Evolutionary conservation across 805 yeast species (phyloP).

Genomic region (Clavispora santaluciae): DNA sequence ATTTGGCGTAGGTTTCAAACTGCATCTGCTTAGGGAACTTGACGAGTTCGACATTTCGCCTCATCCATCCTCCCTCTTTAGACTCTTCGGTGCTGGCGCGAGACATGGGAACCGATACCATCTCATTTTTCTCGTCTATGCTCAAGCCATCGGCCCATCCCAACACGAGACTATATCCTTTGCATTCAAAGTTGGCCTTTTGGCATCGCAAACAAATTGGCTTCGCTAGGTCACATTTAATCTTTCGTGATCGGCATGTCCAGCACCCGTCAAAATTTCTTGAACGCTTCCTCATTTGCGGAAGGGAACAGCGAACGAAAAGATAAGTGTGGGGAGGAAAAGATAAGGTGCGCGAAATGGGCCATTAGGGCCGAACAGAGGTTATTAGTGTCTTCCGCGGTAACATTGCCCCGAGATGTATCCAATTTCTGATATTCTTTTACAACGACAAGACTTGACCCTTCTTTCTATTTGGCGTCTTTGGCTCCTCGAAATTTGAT

Average conservation of each 20-base stretch:
- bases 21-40: constrained; percentile 30
- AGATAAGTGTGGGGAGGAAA: not conserved
- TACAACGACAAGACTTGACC: too few species aligned
- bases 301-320: not conserved
- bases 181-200: constrained; percentile 42
- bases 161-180: constrained; percentile 46
- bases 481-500: too few species aligned
- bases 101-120: constrained; percentile 15
- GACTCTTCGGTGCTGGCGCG: constrained; percentile 14
- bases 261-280: constrained; percentile 50
- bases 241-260: constrained; percentile 50
- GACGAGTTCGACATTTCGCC: constrained; percentile 44
- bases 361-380: not conserved
- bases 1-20: constrained; percentile 35
- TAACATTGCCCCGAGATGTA: too few species aligned
- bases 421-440: too few species aligned
- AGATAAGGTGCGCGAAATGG: not conserved
- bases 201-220: constrained; percentile 46
- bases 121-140: constrained; percentile 18
- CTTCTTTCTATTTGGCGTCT: too few species aligned
- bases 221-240: constrained; percentile 46
- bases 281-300: constrained; percentile 13
- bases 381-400: too few species aligned
- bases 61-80: constrained; percentile 30
- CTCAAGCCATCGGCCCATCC: constrained; percentile 43